A percentile compares a stretch with the other conserved stretches of the same genome.
These are phyloP conservation scores for Pseudoscleropodium purum DNA, from an alignment of 225 moss, liverwort and hornwort genomes.

Conservation along the genomic window DNA sequence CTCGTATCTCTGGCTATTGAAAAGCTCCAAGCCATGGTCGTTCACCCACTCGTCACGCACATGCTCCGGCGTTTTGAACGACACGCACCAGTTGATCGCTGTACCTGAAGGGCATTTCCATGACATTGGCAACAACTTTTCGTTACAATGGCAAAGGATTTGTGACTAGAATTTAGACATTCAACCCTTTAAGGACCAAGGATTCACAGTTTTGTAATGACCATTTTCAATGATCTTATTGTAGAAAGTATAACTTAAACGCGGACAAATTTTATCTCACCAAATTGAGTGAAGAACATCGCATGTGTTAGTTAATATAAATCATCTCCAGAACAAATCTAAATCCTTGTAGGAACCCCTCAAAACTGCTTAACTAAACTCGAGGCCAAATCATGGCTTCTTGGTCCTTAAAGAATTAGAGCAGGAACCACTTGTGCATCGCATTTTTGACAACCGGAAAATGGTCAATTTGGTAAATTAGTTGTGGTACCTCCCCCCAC, in stretches of 20 bases:
- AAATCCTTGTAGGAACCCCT: too few species aligned
- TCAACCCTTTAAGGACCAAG: neutral
- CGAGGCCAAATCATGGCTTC: neutral
- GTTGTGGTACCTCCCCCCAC: conserved; percentile 56
- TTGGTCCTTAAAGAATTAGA: neutral
- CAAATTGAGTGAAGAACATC: neutral
- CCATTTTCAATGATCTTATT: neutral
- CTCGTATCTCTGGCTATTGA: conserved; percentile 33
- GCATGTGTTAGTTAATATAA: neutral
- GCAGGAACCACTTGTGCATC: neutral
- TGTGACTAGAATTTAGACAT: neutral
- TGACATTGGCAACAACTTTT: neutral
- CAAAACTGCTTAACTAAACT: neutral
- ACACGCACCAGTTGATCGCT: conserved; percentile 66
- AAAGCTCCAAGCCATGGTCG: conserved; percentile 37
- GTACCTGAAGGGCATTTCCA: conserved; percentile 15
- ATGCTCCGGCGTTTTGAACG: conserved; percentile 66
- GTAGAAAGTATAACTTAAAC: neutral
- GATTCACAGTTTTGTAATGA: neutral
- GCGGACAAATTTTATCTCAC: neutral
- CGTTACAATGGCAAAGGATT: neutral
- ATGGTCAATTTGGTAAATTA: neutral
- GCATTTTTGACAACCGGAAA: neutral
- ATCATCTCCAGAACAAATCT: neutral
- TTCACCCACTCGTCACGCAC: conserved; percentile 72